phyloP scores from a whole-genome alignment of 805 yeast species.

The Spathaspora girioi region DNA sequence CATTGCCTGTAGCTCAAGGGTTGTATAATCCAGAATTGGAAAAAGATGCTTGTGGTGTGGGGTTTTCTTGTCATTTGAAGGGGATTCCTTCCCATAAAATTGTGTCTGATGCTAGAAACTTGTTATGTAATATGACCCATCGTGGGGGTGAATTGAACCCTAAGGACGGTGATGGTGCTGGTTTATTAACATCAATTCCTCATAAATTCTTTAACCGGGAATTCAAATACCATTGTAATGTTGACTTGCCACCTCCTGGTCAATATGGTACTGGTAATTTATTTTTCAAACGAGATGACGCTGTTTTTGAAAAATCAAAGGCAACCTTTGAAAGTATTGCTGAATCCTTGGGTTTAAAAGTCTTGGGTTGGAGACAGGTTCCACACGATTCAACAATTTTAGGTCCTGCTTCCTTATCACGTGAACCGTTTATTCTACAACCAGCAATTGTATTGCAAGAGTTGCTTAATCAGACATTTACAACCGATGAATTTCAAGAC shows the following conservation, averaged over 20 bases:
- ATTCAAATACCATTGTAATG: slow-evolving; percentile 64
- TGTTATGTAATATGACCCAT: slow-evolving; percentile 96
- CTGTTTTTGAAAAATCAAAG: slow-evolving; percentile 66
- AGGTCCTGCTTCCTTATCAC: slow-evolving; percentile 90
- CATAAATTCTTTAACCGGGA: slow-evolving; percentile 84
- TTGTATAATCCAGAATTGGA: slow-evolving; percentile 91
- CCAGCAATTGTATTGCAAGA: slow-evolving; percentile 77
- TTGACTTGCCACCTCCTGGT: slow-evolving; percentile 71
- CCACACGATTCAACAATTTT: slow-evolving; percentile 92
- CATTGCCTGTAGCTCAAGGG: slow-evolving; percentile 83
- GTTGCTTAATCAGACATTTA: slow-evolving; percentile 21
- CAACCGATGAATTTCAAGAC: slow-evolving; percentile 52
- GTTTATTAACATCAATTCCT: slow-evolving; percentile 89
- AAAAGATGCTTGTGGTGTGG: slow-evolving; percentile 98
- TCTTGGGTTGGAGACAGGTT: slow-evolving; percentile 91
- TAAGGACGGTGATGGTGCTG: slow-evolving; percentile 98
- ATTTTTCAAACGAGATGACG: slow-evolving; percentile 84
- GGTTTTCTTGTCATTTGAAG: slow-evolving; percentile 92
- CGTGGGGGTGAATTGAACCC: slow-evolving; percentile 99
- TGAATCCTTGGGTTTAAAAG: slow-evolving; percentile 66
- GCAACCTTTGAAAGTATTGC: slow-evolving; percentile 82
- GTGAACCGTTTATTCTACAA: slow-evolving; percentile 89
- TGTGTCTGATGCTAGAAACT: slow-evolving; percentile 81
- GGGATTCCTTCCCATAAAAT: slow-evolving; percentile 87
- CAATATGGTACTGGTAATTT: slow-evolving; percentile 95